phyloP scores from a whole-genome alignment of 345 rosid genomes.

The Nephelium lappaceum region DNA sequence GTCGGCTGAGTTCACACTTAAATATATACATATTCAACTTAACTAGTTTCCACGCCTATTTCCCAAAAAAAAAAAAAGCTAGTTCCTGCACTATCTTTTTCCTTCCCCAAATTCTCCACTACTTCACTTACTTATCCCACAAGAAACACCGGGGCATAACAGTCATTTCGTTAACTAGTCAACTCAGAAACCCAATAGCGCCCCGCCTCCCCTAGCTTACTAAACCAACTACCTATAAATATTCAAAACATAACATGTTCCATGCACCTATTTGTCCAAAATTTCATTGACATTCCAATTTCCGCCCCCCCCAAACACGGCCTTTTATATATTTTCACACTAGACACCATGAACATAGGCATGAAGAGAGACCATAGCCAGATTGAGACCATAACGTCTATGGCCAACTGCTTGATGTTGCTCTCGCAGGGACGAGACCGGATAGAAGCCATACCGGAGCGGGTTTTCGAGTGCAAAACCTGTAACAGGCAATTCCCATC shows the following conservation, averaged over 20 bases:
- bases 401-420: conserved; percentile 63
- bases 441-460: conserved; percentile 17
- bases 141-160: conserved; percentile 26
- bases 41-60: too few relatives aligned
- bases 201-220: background rate
- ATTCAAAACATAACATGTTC: background rate
- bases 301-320: background rate
- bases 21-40: too few relatives aligned
- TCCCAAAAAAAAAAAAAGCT: too few relatives aligned
- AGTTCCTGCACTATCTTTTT: background rate
- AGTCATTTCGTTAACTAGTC: conserved; percentile 36
- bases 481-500: conserved; percentile 61
- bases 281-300: background rate
- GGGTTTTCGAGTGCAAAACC: conserved; percentile 73
- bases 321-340: too few relatives aligned
- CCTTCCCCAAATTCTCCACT: conserved; percentile 7
- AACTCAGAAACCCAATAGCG: conserved; percentile 35
- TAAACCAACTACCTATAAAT: conserved; percentile 30
- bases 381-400: conserved; percentile 34
- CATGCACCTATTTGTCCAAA: background rate
- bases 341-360: conserved; percentile 3
- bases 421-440: conserved; percentile 38
- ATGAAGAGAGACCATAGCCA: conserved; percentile 51
- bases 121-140: background rate
- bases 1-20: background rate